Evolutionary conservation across 139 green algal genomes (phyloP).

Genomic region (Micractinium conductrix): DNA sequence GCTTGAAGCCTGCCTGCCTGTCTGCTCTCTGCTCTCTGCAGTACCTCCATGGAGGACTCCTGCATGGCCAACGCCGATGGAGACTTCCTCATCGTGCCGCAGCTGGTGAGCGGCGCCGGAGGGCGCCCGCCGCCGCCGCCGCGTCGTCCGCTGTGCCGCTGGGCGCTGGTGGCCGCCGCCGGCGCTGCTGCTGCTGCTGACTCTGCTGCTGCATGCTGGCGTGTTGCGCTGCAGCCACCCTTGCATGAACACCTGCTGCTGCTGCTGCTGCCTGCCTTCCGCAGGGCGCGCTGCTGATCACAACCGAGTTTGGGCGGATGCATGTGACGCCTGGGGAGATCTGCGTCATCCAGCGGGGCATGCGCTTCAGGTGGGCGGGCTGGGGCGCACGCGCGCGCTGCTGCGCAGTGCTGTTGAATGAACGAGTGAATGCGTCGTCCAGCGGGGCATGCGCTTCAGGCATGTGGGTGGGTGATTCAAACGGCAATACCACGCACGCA

Average conservation of each 20-base stretch:
- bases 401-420: no score
- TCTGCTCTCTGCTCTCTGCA: no score
- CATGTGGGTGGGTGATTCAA: no score
- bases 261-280: not conserved
- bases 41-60: constrained; percentile 71
- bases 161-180: no score
- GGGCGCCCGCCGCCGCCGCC: no score
- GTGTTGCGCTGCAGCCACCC: not conserved
- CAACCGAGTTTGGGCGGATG: constrained; percentile 90
- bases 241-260: not conserved
- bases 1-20: no score
- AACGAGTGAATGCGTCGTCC: no score
- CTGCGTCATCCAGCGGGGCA: constrained; percentile 64
- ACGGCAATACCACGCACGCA: no score
- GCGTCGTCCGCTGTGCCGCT: no score
- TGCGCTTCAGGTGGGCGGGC: constrained; percentile 23
- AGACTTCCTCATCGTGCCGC: constrained; percentile 85
- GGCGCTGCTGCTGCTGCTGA: not conserved
- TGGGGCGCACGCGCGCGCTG: no score
- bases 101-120: not conserved
- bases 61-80: constrained; percentile 94
- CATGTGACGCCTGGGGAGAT: constrained; percentile 83
- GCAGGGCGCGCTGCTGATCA: constrained; percentile 75
- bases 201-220: not conserved
- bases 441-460: no score